Base-by-base conservation (phyloP, 2,329 filamentous ascomycete species). In the Pseudocercospora vitis region DNA sequence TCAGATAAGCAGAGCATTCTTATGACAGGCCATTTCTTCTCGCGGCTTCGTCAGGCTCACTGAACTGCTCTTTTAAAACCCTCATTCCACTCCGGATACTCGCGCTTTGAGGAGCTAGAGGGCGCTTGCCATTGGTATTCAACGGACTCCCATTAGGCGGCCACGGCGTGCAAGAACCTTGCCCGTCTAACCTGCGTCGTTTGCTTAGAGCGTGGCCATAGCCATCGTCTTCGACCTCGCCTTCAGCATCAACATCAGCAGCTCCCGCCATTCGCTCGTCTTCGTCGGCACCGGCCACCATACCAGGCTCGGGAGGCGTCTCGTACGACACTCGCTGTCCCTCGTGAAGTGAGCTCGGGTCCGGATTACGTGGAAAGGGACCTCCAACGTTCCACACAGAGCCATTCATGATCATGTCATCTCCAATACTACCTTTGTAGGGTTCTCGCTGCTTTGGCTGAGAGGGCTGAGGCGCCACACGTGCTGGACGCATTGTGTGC, bases 101-200 rank as follows among this genome's bases (percentile, higher is more conserved):
- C 3, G 76, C 70, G 1, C 87, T 95, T 5, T 50, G 33, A 3
- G 55, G n/a, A 18, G 46, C 52, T 19, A 54, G 24, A 7, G 60
- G 57, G 26, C 63, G 52, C 39, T 63, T 65, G 11, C 63, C 63
- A 45, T 65, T 63, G 2, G 48, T 42, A 37, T 64, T 64, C 16
- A 62, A 26, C 4, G 37, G 16, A 19, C 42, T 50, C n/a, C 40
- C n/a, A n/a, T n/a, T 32, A 8, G 21, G 47, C 32, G 14, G 42
- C 42, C 42, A 45, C 42, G 29, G 9, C 11, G n/a, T 35, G 14
- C 32, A 28, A 31, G 24, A 24, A 18, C 42, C 29, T 14, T 48
- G 12, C 14, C 46, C 46, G 11, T 59, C 58, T 14, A 53, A 33
- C 14, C 47, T 42, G 19, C 52, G 53, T 24, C 53, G 55, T 24